A percentile compares a stretch with the other conserved stretches of the same genome.
These are phyloP conservation scores for Niebla homalea DNA, from an alignment of 495 filamentous ascomycete species.

Conservation along the genomic window DNA sequence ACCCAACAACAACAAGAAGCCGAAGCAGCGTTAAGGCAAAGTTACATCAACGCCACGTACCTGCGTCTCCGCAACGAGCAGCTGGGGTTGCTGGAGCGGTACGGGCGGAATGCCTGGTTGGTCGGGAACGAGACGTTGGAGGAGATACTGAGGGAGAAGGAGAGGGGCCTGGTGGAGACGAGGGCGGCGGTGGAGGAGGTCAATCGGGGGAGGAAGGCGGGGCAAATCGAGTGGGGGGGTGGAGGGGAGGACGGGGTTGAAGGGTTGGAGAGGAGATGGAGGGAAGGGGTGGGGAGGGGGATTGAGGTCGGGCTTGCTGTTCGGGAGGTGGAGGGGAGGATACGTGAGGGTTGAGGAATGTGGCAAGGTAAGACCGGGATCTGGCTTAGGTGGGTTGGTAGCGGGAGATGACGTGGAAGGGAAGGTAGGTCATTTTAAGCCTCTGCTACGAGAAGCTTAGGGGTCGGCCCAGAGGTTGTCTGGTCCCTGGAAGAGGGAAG, in stretches of 20 bases:
- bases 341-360: slow-evolving; percentile 26
- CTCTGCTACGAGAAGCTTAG: no score
- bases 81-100: slow-evolving; percentile 10
- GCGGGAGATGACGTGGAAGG: neutral
- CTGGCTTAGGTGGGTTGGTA: neutral
- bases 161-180: slow-evolving; percentile 58
- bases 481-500: no score
- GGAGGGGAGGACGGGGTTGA: slow-evolving; percentile 44
- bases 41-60: slow-evolving; percentile 3
- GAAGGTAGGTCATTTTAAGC: neutral
- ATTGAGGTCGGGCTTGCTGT: slow-evolving; percentile 66
- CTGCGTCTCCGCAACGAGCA: slow-evolving; percentile 2
- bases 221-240: slow-evolving; percentile 36
- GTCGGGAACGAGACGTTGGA: slow-evolving; percentile 71
- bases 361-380: neutral
- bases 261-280: slow-evolving; percentile 61
- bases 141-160: slow-evolving; percentile 53
- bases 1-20: neutral
- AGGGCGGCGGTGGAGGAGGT: slow-evolving; percentile 54
- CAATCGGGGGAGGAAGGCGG: slow-evolving; percentile 53
- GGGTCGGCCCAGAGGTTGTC: no score
- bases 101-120: slow-evolving; percentile 44
- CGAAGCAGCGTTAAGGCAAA: neutral
- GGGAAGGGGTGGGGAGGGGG: slow-evolving; percentile 51
- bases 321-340: slow-evolving; percentile 42